Percentiles rank a stretch among this genome's conserved stretches.
phyloP scores from a whole-genome alignment of 305 asterid species.

The Plantago coronopus region DNA sequence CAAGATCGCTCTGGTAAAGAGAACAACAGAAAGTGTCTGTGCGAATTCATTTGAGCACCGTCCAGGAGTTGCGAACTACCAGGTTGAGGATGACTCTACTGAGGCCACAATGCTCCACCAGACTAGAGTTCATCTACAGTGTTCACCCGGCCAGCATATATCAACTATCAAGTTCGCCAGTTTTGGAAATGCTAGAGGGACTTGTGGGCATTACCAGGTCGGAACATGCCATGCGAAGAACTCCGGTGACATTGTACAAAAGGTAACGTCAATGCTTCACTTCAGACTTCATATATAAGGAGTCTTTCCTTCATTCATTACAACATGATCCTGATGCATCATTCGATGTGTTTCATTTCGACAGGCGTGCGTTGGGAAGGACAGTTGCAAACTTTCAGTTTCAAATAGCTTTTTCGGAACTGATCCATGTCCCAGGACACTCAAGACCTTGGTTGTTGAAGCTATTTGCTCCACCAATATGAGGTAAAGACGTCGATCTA shows the following conservation, averaged over 20 bases:
- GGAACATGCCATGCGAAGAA: conserved; percentile 49
- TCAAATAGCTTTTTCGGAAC: conserved; percentile 42
- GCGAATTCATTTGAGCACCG: conserved; percentile 40
- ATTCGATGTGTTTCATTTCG: conserved; percentile 1
- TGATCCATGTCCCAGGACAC: conserved; percentile 55
- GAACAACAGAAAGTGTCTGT: conserved; percentile 37
- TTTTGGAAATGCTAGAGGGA: conserved; percentile 55
- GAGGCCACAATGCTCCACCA: conserved; percentile 33
- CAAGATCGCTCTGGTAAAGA: conserved; percentile 41
- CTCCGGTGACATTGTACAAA: conserved; percentile 39
- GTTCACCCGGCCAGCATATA: conserved; percentile 43
- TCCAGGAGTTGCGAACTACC: conserved; percentile 41
- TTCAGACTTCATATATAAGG: too few species aligned
- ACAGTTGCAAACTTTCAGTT: conserved; percentile 43
- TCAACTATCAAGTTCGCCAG: conserved; percentile 54
- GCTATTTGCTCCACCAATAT: conserved; percentile 37
- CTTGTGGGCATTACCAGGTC: conserved; percentile 41
- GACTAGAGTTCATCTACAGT: conserved; percentile 40
- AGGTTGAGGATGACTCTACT: conserved; percentile 17
- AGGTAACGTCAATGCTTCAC: conserved; percentile 27
- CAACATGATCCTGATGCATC: not conserved
- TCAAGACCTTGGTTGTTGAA: conserved; percentile 51
- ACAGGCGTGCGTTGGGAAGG: conserved; percentile 50
- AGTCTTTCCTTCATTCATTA: not conserved
- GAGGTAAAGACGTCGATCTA: not conserved